Percentiles rank a stretch among this genome's conserved stretches.
phyloP scores from a whole-genome alignment of 345 rosid species.

The Mercurialis annua region DNA sequence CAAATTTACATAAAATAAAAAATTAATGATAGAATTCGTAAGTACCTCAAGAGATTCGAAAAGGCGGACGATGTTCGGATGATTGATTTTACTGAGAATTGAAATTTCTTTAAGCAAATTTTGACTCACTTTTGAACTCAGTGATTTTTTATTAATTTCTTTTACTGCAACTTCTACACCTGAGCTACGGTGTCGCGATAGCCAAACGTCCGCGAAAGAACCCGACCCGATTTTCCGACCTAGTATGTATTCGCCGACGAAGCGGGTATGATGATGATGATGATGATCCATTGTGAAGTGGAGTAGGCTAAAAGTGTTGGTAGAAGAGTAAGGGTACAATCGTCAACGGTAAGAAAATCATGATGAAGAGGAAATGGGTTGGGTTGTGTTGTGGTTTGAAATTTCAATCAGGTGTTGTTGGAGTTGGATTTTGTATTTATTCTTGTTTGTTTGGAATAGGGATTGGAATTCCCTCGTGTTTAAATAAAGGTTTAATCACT shows the following conservation, averaged over 20 bases:
- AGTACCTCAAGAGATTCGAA: constrained; percentile 27
- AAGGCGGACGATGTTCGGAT: constrained; percentile 48
- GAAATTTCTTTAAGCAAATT: constrained; percentile 71
- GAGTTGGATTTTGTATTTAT: no score
- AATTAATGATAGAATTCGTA: background rate
- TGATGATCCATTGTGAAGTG: constrained; percentile 37
- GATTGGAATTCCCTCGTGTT: no score
- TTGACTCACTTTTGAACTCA: constrained; percentile 59
- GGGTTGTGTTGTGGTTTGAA: background rate
- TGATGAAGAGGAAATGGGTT: background rate
- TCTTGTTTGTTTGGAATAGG: no score
- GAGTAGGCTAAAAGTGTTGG: background rate
- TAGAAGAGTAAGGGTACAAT: background rate
- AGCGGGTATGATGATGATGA: constrained; percentile 33
- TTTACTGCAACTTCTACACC: constrained; percentile 62
- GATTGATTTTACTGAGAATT: constrained; percentile 69
- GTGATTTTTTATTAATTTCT: constrained; percentile 69
- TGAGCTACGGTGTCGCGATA: constrained; percentile 46
- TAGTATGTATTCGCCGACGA: constrained; percentile 62
- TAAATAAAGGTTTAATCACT: no score
- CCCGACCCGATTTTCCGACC: constrained; percentile 76
- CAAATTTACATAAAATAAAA: no score
- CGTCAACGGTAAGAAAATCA: background rate
- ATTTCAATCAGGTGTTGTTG: no score
- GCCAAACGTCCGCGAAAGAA: constrained; percentile 76